Conservation (phyloP, 2,329 filamentous ascomycete genomes). For the Colletotrichum gigasporum region DNA sequence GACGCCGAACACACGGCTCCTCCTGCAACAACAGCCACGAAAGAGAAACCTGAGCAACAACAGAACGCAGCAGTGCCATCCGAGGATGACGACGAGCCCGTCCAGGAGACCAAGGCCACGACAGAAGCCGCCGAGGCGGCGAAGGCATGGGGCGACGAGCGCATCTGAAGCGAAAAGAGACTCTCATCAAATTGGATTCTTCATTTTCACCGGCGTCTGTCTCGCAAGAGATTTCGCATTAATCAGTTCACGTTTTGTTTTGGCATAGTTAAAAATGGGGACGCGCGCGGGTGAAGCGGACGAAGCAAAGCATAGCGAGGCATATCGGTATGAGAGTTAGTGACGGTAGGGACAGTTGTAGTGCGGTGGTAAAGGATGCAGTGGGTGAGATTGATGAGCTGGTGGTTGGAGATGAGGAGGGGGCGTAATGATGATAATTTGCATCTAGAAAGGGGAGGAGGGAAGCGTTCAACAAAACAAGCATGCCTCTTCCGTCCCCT, state of each 20-base stretch:
- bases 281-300: no score
- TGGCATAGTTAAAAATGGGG: neutral
- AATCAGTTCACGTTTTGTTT: neutral
- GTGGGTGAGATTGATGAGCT: neutral
- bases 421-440: neutral
- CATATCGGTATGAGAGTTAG: neutral
- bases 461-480: no score
- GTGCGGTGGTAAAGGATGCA: no score
- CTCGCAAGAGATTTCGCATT: neutral
- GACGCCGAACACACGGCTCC: neutral
- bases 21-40: neutral
- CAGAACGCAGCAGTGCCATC: neutral
- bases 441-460: no score
- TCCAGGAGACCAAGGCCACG: constrained; percentile 13
- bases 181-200: no score
- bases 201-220: no score
- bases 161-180: constrained; percentile 1
- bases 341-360: no score
- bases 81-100: constrained; percentile 5
- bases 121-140: constrained; percentile 28
- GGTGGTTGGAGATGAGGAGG: neutral
- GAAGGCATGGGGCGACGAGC: constrained; percentile 19
- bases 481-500: no score
- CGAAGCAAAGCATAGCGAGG: neutral
- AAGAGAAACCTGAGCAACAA: neutral